A percentile compares a stretch with the other conserved stretches of the same genome.
phyloP scores from a whole-genome alignment of 768 basidiomycete genomes.

The Cystoderma amianthinum region DNA sequence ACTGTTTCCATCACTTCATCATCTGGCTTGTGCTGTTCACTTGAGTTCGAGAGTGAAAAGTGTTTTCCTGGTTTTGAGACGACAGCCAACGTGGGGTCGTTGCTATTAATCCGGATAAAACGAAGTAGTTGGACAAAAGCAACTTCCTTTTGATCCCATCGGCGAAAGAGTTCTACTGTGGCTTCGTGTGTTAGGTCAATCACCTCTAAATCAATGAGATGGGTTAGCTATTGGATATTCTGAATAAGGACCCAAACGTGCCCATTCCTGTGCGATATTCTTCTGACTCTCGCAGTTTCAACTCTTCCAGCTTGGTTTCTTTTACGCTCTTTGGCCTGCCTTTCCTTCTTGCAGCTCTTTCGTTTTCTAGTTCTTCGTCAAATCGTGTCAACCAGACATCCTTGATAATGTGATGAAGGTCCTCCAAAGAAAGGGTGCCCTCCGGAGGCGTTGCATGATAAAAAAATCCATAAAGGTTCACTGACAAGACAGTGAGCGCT shows the following conservation, averaged over 20 bases:
- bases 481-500: constrained; percentile 25
- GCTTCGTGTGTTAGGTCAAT: constrained; percentile 70
- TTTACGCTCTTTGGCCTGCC: constrained; percentile 70
- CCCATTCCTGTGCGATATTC: constrained; percentile 79
- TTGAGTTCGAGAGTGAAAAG: constrained; percentile 18
- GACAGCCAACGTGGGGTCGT: constrained; percentile 34
- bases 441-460: constrained; percentile 62
- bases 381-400: constrained; percentile 72
- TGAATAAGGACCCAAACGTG: constrained; percentile 23
- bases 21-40: constrained; percentile 1
- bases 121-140: constrained; percentile 67
- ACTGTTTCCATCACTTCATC: constrained; percentile 11
- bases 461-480: constrained; percentile 71
- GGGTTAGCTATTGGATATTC: constrained; percentile 2
- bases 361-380: constrained; percentile 57
- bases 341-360: constrained; percentile 55
- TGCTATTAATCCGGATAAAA: constrained; percentile 69
- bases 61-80: constrained; percentile 63
- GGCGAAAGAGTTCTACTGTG: constrained; percentile 64
- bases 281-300: constrained; percentile 62
- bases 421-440: constrained; percentile 49
- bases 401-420: constrained; percentile 56
- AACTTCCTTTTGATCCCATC: constrained; percentile 74
- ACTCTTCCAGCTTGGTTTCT: constrained; percentile 63
- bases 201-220: constrained; percentile 43